phyloP scores from a whole-genome alignment of 305 asterid species.

The Ajuga reptans region DNA sequence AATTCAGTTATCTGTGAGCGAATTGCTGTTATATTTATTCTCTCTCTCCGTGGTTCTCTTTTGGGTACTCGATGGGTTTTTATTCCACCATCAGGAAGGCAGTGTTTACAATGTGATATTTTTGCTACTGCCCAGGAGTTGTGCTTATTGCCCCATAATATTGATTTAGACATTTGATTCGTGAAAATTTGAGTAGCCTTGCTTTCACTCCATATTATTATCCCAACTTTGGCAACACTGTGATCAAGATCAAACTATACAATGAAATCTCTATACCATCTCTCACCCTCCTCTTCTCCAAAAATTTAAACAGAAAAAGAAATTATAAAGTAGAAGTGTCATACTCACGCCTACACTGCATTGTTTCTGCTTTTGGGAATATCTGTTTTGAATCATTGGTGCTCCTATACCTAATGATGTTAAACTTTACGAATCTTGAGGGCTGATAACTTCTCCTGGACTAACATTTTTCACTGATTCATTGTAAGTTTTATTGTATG shows the following conservation, averaged over 20 bases:
- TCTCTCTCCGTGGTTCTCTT: neutral
- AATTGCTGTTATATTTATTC: conserved; percentile 5
- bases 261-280: neutral
- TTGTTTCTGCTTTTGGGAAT: neutral
- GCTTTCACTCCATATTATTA: neutral
- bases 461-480: neutral
- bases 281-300: neutral
- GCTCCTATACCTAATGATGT: neutral
- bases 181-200: neutral
- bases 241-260: neutral
- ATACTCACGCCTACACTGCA: neutral
- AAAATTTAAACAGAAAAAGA: neutral
- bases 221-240: neutral
- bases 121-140: neutral
- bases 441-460: neutral
- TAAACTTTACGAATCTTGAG: neutral
- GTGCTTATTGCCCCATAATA: neutral
- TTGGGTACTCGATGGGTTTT: neutral
- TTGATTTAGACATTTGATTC: neutral
- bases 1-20: conserved; percentile 6
- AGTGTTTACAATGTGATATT: neutral
- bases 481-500: neutral
- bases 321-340: neutral
- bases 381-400: neutral
- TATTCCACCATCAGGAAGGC: neutral